Evolutionary conservation across 2,329 filamentous ascomycete species (phyloP), one percentile per base, ranked within the genome.

Genomic region (Phaeosphaeriaceae sp.): DNA sequence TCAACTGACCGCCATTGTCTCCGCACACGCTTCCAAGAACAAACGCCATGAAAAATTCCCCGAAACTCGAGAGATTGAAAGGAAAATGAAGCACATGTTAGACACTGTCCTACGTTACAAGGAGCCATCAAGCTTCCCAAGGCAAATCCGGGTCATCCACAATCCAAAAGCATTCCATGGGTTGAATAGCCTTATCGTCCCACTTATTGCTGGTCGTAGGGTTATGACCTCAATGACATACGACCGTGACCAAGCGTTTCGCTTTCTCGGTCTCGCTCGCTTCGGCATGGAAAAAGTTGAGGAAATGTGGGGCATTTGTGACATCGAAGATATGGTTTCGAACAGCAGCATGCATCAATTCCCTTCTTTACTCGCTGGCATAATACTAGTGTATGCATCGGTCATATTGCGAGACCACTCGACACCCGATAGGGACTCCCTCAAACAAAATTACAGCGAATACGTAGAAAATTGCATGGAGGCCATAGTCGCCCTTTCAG

Each of bases 161-260:
- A n/a, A 12, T 30, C 17, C 32, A 43, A 12, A 48, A 50, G 7
- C 16, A 32, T 48, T 64, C 18, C 26, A 68, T 7, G 42, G 52
- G 6, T 54, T 60, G 18, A 59, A 56, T 43, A 50, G 64, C 37
- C 52, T 61, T 15, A 58, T 64, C 28, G 52, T 70, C 23, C 52
- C 60, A 12, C 54, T 74, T 23, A 50, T 64, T 15, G 52, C 67
- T 33, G 38, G 56, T 33, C 60, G 69, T 13, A 46, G 56, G 40
- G 50, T 38, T 34, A 51, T 71, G 54, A 50, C 65, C 2, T 57
- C 64, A 7, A 42, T 72, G 38, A 46, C 60, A 18, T 65, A 63
- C 32, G 57, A 64, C 38, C 38, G 40, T 1, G 40, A 38, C 5
- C 56, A 46, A 2, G 60, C 46, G 1, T 43, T 44, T 15, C 28